Conservation (phyloP, 2,329 filamentous ascomycete genomes). For the Microcera coccophila region DNA sequence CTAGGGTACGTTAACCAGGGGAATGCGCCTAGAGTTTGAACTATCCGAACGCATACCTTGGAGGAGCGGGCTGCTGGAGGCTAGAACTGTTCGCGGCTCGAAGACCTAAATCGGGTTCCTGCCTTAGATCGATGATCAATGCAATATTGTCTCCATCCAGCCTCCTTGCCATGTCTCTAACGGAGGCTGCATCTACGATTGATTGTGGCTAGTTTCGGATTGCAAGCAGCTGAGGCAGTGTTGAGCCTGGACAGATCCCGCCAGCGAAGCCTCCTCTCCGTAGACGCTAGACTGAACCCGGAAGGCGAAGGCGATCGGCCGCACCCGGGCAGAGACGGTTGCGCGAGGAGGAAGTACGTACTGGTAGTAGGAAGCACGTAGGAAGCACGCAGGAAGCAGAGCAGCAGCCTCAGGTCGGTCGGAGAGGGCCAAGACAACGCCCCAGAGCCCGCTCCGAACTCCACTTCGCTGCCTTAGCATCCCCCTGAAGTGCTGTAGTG, state of each 20-base stretch:
- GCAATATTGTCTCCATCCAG: too few relatives aligned
- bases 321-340: constrained; percentile 9
- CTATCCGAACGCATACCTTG: background rate
- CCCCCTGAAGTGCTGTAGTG: too few relatives aligned
- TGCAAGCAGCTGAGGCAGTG: background rate
- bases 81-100: too few relatives aligned
- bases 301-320: constrained; percentile 11
- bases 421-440: too few relatives aligned
- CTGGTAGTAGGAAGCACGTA: too few relatives aligned
- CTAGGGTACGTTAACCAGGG: too few relatives aligned
- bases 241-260: background rate
- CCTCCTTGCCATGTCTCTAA: too few relatives aligned
- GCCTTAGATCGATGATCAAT: background rate
- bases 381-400: too few relatives aligned
- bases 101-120: background rate
- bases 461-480: too few relatives aligned
- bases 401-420: too few relatives aligned
- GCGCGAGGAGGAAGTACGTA: constrained; percentile 1
- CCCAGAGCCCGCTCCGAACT: too few relatives aligned
- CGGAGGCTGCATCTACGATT: too few relatives aligned
- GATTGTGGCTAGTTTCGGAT: background rate
- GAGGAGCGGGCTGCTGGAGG: background rate
- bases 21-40: background rate
- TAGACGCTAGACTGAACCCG: constrained; percentile 10
- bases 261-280: background rate